Base-by-base conservation (phyloP, 176 grass and related monocot species). In the Oropetium thomaeum region DNA sequence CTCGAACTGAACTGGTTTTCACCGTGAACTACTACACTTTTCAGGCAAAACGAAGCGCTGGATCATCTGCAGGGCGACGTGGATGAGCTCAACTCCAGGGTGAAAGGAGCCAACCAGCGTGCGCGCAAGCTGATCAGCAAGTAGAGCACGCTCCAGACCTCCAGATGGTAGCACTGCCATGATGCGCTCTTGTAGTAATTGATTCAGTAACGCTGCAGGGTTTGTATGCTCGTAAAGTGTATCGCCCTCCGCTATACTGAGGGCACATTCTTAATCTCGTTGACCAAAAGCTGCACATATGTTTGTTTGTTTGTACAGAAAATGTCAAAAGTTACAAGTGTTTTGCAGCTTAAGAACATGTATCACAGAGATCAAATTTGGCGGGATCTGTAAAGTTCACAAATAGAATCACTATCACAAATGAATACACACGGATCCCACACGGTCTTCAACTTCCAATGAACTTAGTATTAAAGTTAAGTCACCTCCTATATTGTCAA, bases 1-100 rank as follows among this genome's bases (percentile, higher is more conserved):
- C 0, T 10, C 10, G 23, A 45, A 42, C 30, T 19, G 10, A 58
- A 19, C n/a, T n/a, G n/a, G n/a, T n/a, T 16, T 8, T 75, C 72
- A 47, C 15, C 25, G 37, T 65, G 39, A 41, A 63, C n/a, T n/a
- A n/a, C n/a, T n/a, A n/a, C n/a, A n/a, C 4, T 26, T 70, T 83
- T 71, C 84, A 88, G 91, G 77, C 91, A 93, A 93, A 93, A 81
- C 76, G 62, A 79, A 14, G 87, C 84, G 28, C 64, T 93, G 22
- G 91, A 82, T 70, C 12, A 63, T 23, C 71, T 90, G 65, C 71
- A 90, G 10, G 79, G 55, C n/a, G 91, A 93, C 19, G 82, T 93
- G 49, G 91, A 87, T 8, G 91, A 93, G 58, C 84, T 93, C 13
- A 93, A 90, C 72, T 43, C 64, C 44, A 71, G 84, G 73, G 79